Evolutionary conservation across 768 basidiomycete species (phyloP).

Genomic region (Boletus rex-veris): DNA sequence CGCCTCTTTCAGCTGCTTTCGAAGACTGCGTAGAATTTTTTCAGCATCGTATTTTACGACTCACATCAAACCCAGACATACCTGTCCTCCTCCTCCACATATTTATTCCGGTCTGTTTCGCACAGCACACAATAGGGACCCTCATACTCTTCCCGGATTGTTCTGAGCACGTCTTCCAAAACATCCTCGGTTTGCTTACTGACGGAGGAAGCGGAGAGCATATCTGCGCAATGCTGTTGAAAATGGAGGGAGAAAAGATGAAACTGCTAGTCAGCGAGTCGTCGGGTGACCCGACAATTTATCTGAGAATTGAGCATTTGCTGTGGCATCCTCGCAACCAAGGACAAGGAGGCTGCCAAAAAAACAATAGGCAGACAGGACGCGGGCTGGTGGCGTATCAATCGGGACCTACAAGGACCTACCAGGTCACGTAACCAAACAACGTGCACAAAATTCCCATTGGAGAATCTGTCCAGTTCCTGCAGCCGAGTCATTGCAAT

Average conservation of each 20-base stretch:
- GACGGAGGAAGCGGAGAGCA: constrained; percentile 1
- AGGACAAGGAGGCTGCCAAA: constrained; percentile 6
- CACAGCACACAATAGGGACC: background rate
- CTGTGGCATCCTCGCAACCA: constrained; percentile 12
- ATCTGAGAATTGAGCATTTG: constrained; percentile 4
- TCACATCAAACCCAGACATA: background rate
- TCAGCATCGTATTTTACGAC: background rate
- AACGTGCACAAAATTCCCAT: constrained; percentile 11
- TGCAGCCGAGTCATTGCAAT: too few relatives aligned
- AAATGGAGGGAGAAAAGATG: background rate
- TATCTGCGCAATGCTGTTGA: background rate
- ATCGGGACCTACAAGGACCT: background rate
- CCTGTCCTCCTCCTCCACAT: constrained; percentile 5
- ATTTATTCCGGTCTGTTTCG: background rate
- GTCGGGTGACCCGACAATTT: constrained; percentile 3
- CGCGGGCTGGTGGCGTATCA: background rate
- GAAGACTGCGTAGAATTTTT: constrained; percentile 1
- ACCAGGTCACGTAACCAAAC: background rate
- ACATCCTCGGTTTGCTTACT: background rate
- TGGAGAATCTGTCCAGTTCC: too few relatives aligned
- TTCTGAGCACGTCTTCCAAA: background rate
- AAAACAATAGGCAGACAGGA: constrained; percentile 12
- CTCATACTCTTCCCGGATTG: background rate
- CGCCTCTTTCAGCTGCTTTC: background rate
- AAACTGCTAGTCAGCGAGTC: too few relatives aligned